Conservation (phyloP, 305 asterid species). For the Fraxinus sp. region DNA sequence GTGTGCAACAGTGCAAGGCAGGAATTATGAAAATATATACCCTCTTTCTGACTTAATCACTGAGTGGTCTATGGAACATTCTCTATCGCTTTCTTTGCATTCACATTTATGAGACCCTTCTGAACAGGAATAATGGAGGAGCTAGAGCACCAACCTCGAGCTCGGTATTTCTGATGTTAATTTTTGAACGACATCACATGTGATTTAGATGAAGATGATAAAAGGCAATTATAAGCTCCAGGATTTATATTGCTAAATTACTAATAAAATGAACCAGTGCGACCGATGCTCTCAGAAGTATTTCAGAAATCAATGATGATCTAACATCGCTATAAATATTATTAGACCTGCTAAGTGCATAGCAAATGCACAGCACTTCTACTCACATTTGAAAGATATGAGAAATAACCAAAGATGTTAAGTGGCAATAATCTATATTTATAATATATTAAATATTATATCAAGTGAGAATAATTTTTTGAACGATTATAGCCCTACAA, state of each 20-base stretch:
- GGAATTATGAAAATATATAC: not conserved
- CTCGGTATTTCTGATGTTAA: not conserved
- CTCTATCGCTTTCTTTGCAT: not conserved
- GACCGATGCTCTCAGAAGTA: not conserved
- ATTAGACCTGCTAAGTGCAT: not conserved
- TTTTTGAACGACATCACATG: not conserved
- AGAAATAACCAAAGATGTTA: not conserved
- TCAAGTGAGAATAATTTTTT: too few relatives aligned
- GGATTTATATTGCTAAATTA: not conserved
- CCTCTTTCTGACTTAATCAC: not conserved
- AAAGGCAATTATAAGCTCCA: not conserved
- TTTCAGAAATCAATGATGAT: not conserved
- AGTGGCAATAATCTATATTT: not conserved
- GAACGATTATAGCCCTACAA: too few relatives aligned
- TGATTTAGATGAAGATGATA: not conserved
- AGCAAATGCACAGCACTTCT: not conserved
- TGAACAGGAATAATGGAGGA: not conserved
- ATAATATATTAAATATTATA: too few relatives aligned
- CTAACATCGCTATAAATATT: not conserved
- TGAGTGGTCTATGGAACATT: not conserved
- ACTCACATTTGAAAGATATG: not conserved
- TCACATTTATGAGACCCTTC: not conserved
- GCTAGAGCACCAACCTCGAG: not conserved
- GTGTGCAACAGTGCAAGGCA: not conserved
- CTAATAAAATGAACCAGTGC: not conserved